Evolutionary conservation across 176 grass and related monocot species (phyloP).

Genomic region (Urochloa ruziziensis): DNA sequence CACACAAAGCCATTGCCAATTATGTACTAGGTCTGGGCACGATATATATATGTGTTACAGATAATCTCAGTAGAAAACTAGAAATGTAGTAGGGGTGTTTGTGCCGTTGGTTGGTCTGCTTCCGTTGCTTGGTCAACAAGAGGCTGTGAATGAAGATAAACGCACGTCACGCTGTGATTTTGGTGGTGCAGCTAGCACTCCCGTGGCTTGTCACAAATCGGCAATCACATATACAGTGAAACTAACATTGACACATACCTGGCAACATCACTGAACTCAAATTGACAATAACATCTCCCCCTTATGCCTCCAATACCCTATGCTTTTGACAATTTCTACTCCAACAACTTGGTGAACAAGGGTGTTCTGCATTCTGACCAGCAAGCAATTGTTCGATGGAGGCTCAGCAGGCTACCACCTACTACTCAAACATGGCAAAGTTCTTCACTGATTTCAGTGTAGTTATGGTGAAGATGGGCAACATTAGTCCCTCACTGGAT

Average conservation of each 20-base stretch:
- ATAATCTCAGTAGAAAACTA: too few relatives aligned
- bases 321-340: constrained; percentile 49
- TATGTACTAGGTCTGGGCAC: too few relatives aligned
- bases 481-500: constrained; percentile 59
- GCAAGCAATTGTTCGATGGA: constrained; percentile 52
- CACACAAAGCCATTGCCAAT: too few relatives aligned
- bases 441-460: constrained; percentile 39
- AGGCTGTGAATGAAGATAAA: too few relatives aligned
- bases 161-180: too few relatives aligned
- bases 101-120: too few relatives aligned
- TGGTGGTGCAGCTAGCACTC: too few relatives aligned
- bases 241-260: constrained; percentile 51
- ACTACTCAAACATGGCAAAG: constrained; percentile 10
- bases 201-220: too few relatives aligned
- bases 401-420: constrained; percentile 37
- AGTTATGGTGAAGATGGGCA: constrained; percentile 61
- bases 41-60: too few relatives aligned
- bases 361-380: constrained; percentile 66
- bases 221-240: constrained; percentile 46
- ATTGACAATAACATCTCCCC: constrained; percentile 61
- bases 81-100: too few relatives aligned
- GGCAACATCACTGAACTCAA: constrained; percentile 38
- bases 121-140: too few relatives aligned
- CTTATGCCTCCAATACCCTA: constrained; percentile 40
- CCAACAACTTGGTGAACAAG: constrained; percentile 39